These are phyloP conservation scores for Chloris gayana DNA, from an alignment of 176 grass and related monocot species.

Conservation along the genomic window DNA sequence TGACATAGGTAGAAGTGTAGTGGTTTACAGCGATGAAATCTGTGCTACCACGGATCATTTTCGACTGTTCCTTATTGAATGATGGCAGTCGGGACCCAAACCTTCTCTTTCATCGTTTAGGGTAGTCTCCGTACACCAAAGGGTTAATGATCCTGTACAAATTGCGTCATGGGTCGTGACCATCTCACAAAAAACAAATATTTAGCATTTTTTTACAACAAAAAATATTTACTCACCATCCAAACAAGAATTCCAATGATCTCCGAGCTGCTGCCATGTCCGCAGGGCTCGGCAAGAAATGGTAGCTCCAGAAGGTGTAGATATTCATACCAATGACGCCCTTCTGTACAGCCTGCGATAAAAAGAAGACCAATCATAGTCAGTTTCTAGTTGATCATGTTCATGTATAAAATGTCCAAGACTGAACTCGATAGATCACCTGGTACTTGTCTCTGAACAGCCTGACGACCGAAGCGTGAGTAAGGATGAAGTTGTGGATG, in stretches of 20 bases:
- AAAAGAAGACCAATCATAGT: too few relatives aligned
- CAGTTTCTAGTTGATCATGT: too few relatives aligned
- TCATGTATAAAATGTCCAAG: too few relatives aligned
- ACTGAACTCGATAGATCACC: too few relatives aligned
- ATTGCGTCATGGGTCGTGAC: neutral
- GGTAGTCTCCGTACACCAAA: conserved; percentile 80
- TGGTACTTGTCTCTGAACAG: too few relatives aligned
- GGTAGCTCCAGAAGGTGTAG: conserved; percentile 81
- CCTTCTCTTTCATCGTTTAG: conserved; percentile 67
- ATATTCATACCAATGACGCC: conserved; percentile 65
- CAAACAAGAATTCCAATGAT: conserved; percentile 56
- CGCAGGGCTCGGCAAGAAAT: conserved; percentile 32
- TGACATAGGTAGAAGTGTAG: conserved; percentile 65
- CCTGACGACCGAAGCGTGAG: too few relatives aligned
- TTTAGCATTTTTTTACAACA: too few relatives aligned
- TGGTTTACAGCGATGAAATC: conserved; percentile 86
- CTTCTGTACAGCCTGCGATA: conserved; percentile 57
- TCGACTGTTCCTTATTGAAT: conserved; percentile 72
- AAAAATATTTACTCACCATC: conserved; percentile 79
- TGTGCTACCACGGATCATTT: conserved; percentile 55
- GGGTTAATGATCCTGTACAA: conserved; percentile 47
- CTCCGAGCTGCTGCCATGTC: conserved; percentile 63
- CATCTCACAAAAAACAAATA: neutral
- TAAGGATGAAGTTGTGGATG: too few relatives aligned
- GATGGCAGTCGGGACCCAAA: conserved; percentile 55